These are phyloP conservation scores for Venturia oleaginea DNA, from an alignment of 2,329 filamentous ascomycete species.

Conservation along the genomic window DNA sequence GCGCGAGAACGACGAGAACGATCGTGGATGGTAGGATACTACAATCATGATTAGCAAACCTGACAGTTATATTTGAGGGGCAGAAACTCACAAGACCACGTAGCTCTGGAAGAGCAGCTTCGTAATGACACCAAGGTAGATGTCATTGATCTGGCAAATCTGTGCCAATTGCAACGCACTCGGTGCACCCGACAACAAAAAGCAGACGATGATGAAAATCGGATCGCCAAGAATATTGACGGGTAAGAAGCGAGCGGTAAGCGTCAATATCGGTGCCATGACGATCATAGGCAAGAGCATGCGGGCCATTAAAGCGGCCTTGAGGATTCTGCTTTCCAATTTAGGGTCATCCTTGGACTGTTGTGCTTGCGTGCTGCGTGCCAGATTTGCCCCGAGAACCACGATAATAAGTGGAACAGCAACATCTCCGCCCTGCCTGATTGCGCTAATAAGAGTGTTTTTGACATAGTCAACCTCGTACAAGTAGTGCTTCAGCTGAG, in stretches of 20 bases:
- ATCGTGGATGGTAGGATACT: slow-evolving; percentile 93
- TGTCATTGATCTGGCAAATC: slow-evolving; percentile 96
- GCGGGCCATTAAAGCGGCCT: slow-evolving; percentile 75
- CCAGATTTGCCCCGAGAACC: slow-evolving; percentile 88
- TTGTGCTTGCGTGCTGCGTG: slow-evolving; percentile 69
- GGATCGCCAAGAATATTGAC: slow-evolving; percentile 94
- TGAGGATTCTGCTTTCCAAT: slow-evolving; percentile 65
- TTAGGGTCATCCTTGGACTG: slow-evolving; percentile 61
- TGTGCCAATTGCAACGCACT: slow-evolving; percentile 91
- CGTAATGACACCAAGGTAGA: slow-evolving; percentile 92
- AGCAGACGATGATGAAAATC: slow-evolving; percentile 97
- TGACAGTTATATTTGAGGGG: not conserved
- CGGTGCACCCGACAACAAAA: slow-evolving; percentile 87
- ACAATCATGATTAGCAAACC: not conserved
- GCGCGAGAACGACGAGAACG: slow-evolving; percentile 77
- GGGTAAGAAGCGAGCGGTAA: slow-evolving; percentile 82
- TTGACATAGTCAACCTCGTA: slow-evolving; percentile 85
- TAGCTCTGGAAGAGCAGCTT: slow-evolving; percentile 92
- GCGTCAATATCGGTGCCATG: slow-evolving; percentile 82
- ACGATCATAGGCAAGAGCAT: slow-evolving; percentile 88
- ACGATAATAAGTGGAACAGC: slow-evolving; percentile 93
- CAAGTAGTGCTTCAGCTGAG: slow-evolving; percentile 71
- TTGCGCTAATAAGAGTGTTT: slow-evolving; percentile 80
- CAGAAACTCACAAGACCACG: slow-evolving; percentile 69
- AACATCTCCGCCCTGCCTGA: slow-evolving; percentile 77